Evolutionary conservation across 805 yeast genomes (phyloP), one percentile per base, ranked within the genome.

Genomic region (Starmerella cellae): DNA sequence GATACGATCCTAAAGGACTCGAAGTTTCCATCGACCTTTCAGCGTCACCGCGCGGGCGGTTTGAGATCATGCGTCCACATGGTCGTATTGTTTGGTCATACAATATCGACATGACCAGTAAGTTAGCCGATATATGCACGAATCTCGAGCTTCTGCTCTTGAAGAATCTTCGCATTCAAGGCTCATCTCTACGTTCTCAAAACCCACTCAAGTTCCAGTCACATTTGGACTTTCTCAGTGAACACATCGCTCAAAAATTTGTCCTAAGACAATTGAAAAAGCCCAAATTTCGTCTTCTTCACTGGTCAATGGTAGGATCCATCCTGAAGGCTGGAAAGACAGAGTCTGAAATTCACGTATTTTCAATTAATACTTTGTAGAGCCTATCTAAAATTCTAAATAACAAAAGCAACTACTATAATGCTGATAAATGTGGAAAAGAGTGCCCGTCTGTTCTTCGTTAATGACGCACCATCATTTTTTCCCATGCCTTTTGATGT

Each of bases 1-100:
- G 42, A 30, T 47, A 43, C 31, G 58, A 55, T 22, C 52, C 54
- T 11, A 30, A 49, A 4, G 62, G 62, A 5, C 50, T 59, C 8
- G 58, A 61, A 35, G 48, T 57, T 10, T 51, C 58, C 17, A 47
- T 62, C 11, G 65, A 60, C 33, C 53, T 61, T 6, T 29, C 49
- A 27, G 41, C 45, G 1, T 51, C 52, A 33, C 52, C 59, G 16
- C 35, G 35, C 16, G 28, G 46, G 17, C 46, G 55, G 39, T 43
- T 61, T 4, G 51, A 48, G 4, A 47, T 49, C 19, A 43, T 54
- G 13, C 53, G 56, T 3, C 42, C 43, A 3, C 60, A 56, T 16
- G 64, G 60, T 16, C 43, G 57, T 2, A 27, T 56, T 1, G 63
- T 57, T 9, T 22, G 56, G 19, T 47, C 56, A 3, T 16, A 6